Evolutionary conservation across 129 eudicot genomes (phyloP), one percentile per base, ranked within the genome.

Genomic region (Gnaphalium uliginosum): DNA sequence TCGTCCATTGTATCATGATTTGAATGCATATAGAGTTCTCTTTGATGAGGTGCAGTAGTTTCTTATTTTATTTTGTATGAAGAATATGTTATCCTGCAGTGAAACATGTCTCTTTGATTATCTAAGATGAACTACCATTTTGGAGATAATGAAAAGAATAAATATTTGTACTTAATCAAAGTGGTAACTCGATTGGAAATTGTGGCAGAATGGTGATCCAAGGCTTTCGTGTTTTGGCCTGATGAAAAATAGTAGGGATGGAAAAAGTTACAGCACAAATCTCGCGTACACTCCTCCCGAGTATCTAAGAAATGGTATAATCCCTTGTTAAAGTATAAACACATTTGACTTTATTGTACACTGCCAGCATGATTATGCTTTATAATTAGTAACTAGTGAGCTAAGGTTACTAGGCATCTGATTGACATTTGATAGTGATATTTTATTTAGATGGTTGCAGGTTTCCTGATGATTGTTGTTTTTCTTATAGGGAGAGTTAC

Each of bases 221-320:
- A 84, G 97, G 27, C 93, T 89, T 78, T 92, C 97, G 3, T 92
- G 97, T 84, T 92, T 92, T 63, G 97, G 97, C 18, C 75, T 92
- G 78, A 92, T 92, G 96, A 92, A 92, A 87, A 92, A 92, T 76
- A 92, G 97, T 76, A 83, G 96, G 76, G 97, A 92, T 84, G 97
- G 97, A 46, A 92, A 87, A 86, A 92, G 97, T 81, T 92, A 92
- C 26, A 92, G 97, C 93, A 92, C 97, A 51, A 92, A 92, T 79
- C 97, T 92, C 79, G 96, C 93, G 22, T 92, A 92, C 81, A 92
- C 97, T 15, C 97, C 97, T 81, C 97, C 97, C 0, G 97, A 92
- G 80, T 92, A 92, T 84, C 75, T 92, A 58, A 82, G 96, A 87
- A 92, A 92, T 66, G 97, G 97, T 92, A 89, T 72, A 41, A 48